Evolutionary conservation across 2,329 filamentous ascomycete genomes (phyloP).

Genomic region (Ambrosiella cleistominuta): DNA sequence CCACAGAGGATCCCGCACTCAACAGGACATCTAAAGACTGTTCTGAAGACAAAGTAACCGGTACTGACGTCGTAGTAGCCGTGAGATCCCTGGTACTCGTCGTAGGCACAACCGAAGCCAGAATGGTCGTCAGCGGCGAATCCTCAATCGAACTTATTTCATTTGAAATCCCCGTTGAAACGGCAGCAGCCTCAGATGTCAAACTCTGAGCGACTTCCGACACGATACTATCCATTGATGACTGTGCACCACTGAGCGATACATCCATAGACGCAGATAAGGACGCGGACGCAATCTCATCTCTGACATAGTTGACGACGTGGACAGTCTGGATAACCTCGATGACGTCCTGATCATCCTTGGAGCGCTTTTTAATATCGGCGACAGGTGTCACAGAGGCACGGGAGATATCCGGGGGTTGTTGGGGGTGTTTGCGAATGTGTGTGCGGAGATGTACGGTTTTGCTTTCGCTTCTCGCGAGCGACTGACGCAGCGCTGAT

Average conservation of each 20-base stretch:
- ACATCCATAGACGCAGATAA: background rate
- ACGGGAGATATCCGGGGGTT: background rate
- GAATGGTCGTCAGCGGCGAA: background rate
- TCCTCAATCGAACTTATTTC: background rate
- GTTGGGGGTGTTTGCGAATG: slow-evolving; percentile 11
- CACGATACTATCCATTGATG: background rate
- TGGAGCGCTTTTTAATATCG: slow-evolving; percentile 5
- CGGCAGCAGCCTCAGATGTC: background rate
- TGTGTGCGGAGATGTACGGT: slow-evolving; percentile 7
- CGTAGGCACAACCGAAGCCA: background rate
- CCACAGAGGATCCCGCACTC: background rate
- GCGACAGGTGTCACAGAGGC: background rate
- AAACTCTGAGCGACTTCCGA: background rate
- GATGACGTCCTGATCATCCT: background rate
- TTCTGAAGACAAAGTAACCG: background rate
- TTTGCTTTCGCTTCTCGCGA: slow-evolving; percentile 5
- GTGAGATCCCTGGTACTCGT: background rate
- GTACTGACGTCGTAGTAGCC: background rate
- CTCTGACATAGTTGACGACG: slow-evolving; percentile 35
- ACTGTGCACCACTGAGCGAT: background rate
- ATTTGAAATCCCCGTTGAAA: background rate
- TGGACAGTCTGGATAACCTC: slow-evolving; percentile 36
- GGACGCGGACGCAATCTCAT: slow-evolving; percentile 16
- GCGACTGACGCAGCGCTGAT: slow-evolving; percentile 8
- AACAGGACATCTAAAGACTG: background rate